Evolutionary conservation across 108 stramenopile species (phyloP).

Genomic region (Thalassiosira profunda): DNA sequence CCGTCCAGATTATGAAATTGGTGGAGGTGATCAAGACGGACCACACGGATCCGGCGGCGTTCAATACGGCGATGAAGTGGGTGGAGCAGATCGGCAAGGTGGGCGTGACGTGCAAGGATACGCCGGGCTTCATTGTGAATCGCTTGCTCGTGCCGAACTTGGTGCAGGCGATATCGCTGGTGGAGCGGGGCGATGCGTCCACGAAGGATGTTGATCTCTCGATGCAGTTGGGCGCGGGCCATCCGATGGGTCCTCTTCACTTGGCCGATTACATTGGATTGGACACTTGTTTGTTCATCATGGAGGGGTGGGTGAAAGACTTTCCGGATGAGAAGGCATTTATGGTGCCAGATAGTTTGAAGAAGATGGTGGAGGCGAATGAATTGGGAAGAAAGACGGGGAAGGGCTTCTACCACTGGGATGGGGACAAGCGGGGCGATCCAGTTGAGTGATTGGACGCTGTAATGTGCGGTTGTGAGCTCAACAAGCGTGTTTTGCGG

Average conservation of each 20-base stretch:
- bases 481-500: too few species aligned
- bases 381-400: slow-evolving; percentile 98
- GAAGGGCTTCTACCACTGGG: slow-evolving; percentile 94
- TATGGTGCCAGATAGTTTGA: slow-evolving; percentile 88
- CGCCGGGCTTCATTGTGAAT: slow-evolving; percentile 99
- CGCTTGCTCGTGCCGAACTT: slow-evolving; percentile 92
- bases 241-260: slow-evolving; percentile 98
- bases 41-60: slow-evolving; percentile 85
- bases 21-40: slow-evolving; percentile 96
- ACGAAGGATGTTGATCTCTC: slow-evolving; percentile 94
- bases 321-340: slow-evolving; percentile 94
- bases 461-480: too few species aligned
- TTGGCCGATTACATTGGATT: slow-evolving; percentile 98
- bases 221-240: slow-evolving; percentile 98
- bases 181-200: slow-evolving; percentile 95
- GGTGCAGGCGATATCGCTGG: slow-evolving; percentile 93
- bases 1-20: slow-evolving; percentile 97
- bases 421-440: slow-evolving; percentile 88
- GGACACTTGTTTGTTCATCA: slow-evolving; percentile 93
- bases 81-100: slow-evolving; percentile 91
- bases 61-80: slow-evolving; percentile 83
- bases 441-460: slow-evolving; percentile 38
- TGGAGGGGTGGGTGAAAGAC: slow-evolving; percentile 64
- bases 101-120: slow-evolving; percentile 93
- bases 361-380: slow-evolving; percentile 84